phyloP scores from a whole-genome alignment of 306 rosid genomes.

The Vicia faba region DNA sequence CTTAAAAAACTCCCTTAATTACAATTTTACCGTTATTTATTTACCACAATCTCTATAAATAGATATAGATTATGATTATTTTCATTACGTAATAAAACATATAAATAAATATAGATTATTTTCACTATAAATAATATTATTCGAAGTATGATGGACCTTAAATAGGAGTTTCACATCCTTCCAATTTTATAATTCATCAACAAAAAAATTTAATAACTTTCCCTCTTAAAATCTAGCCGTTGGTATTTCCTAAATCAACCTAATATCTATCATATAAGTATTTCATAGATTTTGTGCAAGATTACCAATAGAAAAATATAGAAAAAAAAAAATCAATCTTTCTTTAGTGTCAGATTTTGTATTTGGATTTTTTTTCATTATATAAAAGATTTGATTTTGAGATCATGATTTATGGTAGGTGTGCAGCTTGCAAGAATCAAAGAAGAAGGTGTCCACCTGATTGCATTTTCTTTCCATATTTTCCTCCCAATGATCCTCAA shows the following conservation, averaged over 20 bases:
- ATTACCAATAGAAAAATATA: constrained; percentile 25
- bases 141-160: too few relatives aligned
- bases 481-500: constrained; percentile 72
- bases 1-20: too few relatives aligned
- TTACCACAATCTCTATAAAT: too few relatives aligned
- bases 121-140: too few relatives aligned
- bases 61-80: too few relatives aligned
- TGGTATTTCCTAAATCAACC: neutral
- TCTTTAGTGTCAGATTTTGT: neutral
- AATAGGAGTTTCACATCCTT: neutral
- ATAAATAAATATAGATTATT: too few relatives aligned
- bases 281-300: constrained; percentile 29
- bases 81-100: too few relatives aligned
- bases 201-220: neutral
- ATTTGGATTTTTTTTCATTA: constrained; percentile 31
- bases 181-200: too few relatives aligned
- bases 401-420: constrained; percentile 44
- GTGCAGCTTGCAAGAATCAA: constrained; percentile 78
- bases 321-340: constrained; percentile 36
- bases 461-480: constrained; percentile 74
- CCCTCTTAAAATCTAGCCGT: neutral
- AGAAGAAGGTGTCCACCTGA: constrained; percentile 69
- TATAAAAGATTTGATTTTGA: constrained; percentile 26
- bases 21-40: too few relatives aligned
- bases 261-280: neutral